These are phyloP conservation scores for Cercis canadensis DNA, from an alignment of 306 rosid species.

Conservation along the genomic window DNA sequence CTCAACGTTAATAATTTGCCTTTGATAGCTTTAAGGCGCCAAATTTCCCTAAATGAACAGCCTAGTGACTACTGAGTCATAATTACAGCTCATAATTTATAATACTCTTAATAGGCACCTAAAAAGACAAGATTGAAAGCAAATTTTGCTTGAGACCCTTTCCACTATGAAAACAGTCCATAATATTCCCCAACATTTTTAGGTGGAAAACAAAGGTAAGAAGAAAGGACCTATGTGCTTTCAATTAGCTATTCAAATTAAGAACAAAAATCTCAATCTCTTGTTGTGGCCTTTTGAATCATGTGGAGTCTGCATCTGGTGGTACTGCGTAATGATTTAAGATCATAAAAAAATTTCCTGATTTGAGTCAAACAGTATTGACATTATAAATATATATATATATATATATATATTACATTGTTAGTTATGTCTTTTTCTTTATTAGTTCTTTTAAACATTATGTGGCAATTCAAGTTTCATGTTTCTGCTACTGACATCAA, in stretches of 20 bases:
- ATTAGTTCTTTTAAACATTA: slow-evolving; percentile 33
- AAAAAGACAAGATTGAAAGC: too few species aligned
- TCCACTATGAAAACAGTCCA: background rate
- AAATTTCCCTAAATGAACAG: background rate
- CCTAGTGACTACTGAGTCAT: background rate
- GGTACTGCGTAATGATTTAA: background rate
- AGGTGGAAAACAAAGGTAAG: too few species aligned
- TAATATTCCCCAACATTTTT: background rate
- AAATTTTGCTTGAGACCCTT: too few species aligned
- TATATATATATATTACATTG: background rate
- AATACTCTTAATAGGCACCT: too few species aligned
- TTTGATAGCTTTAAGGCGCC: background rate
- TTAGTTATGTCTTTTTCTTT: slow-evolving; percentile 22
- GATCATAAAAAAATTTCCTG: background rate
- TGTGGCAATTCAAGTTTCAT: slow-evolving; percentile 14
- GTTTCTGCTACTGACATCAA: slow-evolving; percentile 39
- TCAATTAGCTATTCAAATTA: too few species aligned
- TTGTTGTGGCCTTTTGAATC: background rate
- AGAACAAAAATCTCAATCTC: too few species aligned
- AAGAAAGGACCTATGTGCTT: too few species aligned
- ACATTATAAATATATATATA: background rate
- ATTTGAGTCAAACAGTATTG: background rate
- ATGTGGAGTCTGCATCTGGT: background rate
- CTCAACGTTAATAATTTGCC: background rate
- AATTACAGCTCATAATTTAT: background rate